A percentile compares a stretch with the other conserved stretches of the same genome.
Conservation (phyloP, 345 rosid species). For the Brassica juncea region DNA sequence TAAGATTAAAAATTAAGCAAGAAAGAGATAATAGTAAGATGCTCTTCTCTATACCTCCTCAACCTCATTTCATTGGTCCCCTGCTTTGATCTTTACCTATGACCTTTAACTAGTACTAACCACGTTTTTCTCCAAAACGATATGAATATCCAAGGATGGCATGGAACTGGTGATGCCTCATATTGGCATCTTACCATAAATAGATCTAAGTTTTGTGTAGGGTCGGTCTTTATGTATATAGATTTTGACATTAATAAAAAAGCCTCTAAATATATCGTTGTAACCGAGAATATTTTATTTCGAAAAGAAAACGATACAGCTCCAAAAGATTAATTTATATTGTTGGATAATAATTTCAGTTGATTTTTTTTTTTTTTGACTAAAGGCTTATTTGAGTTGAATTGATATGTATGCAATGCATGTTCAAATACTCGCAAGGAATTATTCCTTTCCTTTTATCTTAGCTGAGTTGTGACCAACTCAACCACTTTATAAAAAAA, state of each 20-base stretch:
- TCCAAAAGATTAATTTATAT: background rate
- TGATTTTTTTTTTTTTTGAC: too few species aligned
- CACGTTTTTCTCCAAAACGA: constrained; percentile 12
- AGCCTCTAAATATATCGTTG: background rate
- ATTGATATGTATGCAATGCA: background rate
- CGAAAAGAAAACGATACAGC: background rate
- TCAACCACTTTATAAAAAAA: background rate
- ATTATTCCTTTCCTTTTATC: background rate
- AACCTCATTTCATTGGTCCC: constrained; percentile 13
- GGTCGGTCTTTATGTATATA: background rate
- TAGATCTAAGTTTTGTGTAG: background rate
- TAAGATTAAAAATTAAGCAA: background rate
- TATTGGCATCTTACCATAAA: background rate
- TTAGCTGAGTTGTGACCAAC: background rate
- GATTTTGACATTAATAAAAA: background rate
- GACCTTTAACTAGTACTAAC: background rate
- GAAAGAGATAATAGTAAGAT: constrained; percentile 20
- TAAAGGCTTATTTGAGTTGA: background rate
- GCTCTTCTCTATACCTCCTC: constrained; percentile 10
- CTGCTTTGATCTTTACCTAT: constrained; percentile 26
- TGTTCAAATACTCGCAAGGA: background rate
- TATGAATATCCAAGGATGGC: background rate
- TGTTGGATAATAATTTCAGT: background rate
- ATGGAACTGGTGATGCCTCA: background rate
- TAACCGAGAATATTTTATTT: background rate